Percentiles rank a stretch among this genome's conserved stretches.
These are phyloP conservation scores for Populus euphratica DNA, from an alignment of 345 rosid genomes.

Conservation along the genomic window DNA sequence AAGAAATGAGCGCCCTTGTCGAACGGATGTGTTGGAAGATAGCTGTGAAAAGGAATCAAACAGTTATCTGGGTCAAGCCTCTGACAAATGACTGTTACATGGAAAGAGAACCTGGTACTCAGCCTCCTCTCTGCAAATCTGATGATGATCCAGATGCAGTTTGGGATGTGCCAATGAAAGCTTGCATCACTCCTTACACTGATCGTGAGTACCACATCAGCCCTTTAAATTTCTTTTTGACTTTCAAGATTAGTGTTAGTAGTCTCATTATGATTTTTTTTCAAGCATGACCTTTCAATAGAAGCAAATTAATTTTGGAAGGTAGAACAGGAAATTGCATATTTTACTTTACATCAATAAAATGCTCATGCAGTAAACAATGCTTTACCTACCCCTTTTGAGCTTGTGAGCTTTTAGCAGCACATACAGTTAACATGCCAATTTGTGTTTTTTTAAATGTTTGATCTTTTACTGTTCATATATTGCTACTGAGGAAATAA, in stretches of 20 bases:
- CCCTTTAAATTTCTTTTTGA: background rate
- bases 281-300: background rate
- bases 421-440: background rate
- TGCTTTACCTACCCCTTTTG: background rate
- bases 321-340: background rate
- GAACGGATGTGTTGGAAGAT: conserved; percentile 95
- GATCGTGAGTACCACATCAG: conserved; percentile 55
- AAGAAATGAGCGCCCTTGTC: conserved; percentile 86
- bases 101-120: conserved; percentile 75
- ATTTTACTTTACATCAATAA: background rate
- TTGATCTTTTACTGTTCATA: background rate
- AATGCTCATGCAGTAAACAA: background rate
- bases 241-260: background rate
- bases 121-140: conserved; percentile 85
- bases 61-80: conserved; percentile 96
- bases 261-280: background rate
- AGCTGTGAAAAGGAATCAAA: conserved; percentile 87
- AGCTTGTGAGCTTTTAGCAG: background rate
- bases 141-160: conserved; percentile 92
- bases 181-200: conserved; percentile 85
- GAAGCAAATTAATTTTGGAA: background rate
- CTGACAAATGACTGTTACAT: conserved; percentile 81
- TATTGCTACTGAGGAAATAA: background rate
- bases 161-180: conserved; percentile 81
- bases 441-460: background rate